Evolutionary conservation across 2,329 filamentous ascomycete species (phyloP), one percentile per base, ranked within the genome.

Genomic region (Tolypocladium amazonense): DNA sequence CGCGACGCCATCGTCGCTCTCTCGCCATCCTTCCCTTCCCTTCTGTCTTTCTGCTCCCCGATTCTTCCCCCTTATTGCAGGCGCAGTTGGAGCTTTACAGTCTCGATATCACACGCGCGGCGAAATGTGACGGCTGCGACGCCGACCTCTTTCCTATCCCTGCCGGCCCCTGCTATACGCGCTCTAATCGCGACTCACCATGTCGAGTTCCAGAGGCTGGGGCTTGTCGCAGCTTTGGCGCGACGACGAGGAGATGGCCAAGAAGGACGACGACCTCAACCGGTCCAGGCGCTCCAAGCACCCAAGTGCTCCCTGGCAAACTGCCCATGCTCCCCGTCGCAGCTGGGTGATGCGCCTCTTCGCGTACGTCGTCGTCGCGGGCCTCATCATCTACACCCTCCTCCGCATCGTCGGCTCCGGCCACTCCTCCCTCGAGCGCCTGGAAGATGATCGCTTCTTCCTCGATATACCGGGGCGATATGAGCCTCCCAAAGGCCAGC

Each of bases 241-340:
- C 61, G 77, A 73, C 67, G 78, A 84, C 64, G 81, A 83, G 65
- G 81, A 83, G 65, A 73, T 83, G 69, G 79, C 78, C 57, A 86
- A 86, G 72, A 85, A 84, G 71, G 77, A 85, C 68, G 83, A 86
- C 68, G 82, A 86, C 68, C 75, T 78, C 41, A n/a, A 9, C 30
- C 54, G 61, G 35, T 59, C 69, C 20, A 65, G 65, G 61, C 68
- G 64, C 62, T 9, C 59, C 23, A 61, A 30, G n/a, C 62, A 58
- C 12, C 12, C 39, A 9, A 61, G 63, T 27, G 57, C 59, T 56
- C 71, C 72, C 62, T 81, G 79, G 79, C 72, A 75, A 60, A 62
- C 70, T 25, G 67, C 77, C 9, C 75, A 77, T 25, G 70, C 73
- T 15, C 77, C 79, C 18, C 76, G 76, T 9, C 80, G 85, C 60